phyloP scores from a whole-genome alignment of 2,329 filamentous ascomycete genomes.

The Alternaria longipes region DNA sequence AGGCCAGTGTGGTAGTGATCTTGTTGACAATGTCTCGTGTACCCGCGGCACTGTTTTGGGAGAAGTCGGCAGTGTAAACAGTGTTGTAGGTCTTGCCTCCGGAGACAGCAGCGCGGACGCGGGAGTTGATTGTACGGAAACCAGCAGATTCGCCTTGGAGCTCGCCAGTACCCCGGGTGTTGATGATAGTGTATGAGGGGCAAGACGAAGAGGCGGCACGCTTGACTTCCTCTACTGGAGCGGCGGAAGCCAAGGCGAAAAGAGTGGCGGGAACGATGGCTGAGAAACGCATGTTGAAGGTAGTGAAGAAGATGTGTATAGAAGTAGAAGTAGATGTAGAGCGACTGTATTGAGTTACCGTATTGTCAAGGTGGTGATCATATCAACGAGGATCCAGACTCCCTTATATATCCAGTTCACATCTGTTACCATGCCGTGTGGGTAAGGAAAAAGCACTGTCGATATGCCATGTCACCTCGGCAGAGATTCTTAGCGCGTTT shows the following conservation, averaged over 20 bases:
- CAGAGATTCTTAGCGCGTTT: constrained; percentile 3
- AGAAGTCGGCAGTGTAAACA: constrained; percentile 42
- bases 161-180: constrained; percentile 35
- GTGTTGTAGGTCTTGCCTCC: constrained; percentile 50
- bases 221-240: constrained; percentile 12
- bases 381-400: background rate
- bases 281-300: constrained; percentile 24
- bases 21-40: constrained; percentile 41
- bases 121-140: constrained; percentile 49
- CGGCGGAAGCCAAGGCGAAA: constrained; percentile 19
- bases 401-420: background rate
- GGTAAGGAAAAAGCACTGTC: background rate
- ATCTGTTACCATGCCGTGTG: background rate
- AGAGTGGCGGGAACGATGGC: constrained; percentile 17
- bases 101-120: constrained; percentile 34
- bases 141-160: constrained; percentile 27
- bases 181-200: constrained; percentile 36
- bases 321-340: background rate
- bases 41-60: constrained; percentile 32
- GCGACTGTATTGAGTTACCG: background rate
- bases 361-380: background rate
- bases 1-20: constrained; percentile 35
- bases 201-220: constrained; percentile 17
- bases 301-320: background rate
- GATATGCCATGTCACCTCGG: background rate